Evolutionary conservation across 2,329 filamentous ascomycete species (phyloP).

Genomic region (Mariannaea sp.): DNA sequence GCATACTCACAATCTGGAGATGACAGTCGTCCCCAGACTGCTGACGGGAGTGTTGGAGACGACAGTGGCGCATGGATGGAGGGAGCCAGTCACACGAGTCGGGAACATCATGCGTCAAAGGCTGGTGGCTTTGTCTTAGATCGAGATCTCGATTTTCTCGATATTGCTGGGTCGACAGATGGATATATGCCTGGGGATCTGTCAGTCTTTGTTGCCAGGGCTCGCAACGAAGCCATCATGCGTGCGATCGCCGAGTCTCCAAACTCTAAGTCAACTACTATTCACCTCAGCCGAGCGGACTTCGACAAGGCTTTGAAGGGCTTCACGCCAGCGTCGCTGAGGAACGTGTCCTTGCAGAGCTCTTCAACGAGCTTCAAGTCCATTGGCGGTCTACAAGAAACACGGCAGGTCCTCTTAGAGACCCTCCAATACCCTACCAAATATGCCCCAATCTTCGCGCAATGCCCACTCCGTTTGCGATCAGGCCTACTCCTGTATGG

Average conservation of each 20-base stretch:
- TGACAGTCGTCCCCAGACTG: slow-evolving; percentile 62
- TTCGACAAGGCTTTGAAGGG: slow-evolving; percentile 86
- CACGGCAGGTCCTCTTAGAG: slow-evolving; percentile 88
- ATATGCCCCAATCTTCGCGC: slow-evolving; percentile 95
- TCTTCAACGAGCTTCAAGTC: slow-evolving; percentile 91
- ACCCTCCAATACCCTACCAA: slow-evolving; percentile 97
- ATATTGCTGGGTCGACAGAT: slow-evolving; percentile 91
- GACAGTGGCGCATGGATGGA: slow-evolving; percentile 75
- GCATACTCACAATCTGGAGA: slow-evolving; percentile 44
- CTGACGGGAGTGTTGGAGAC: slow-evolving; percentile 59
- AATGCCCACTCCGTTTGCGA: slow-evolving; percentile 91
- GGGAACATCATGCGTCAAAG: slow-evolving; percentile 41
- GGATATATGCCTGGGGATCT: slow-evolving; percentile 98
- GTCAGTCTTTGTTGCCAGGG: slow-evolving; percentile 80
- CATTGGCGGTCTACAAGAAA: slow-evolving; percentile 86
- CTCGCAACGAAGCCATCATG: slow-evolving; percentile 90
- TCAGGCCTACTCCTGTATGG: slow-evolving; percentile 93
- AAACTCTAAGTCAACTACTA: slow-evolving; percentile 51
- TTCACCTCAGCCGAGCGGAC: slow-evolving; percentile 73
- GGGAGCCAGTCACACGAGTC: slow-evolving; percentile 63
- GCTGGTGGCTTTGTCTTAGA: slow-evolving; percentile 74
- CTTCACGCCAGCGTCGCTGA: slow-evolving; percentile 92
- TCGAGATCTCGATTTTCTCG: slow-evolving; percentile 82
- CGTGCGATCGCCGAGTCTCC: slow-evolving; percentile 68
- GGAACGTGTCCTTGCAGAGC: slow-evolving; percentile 91